A percentile compares a stretch with the other conserved stretches of the same genome.
phyloP scores from a whole-genome alignment of 768 basidiomycete genomes.

The Nidularia pulvinata region DNA sequence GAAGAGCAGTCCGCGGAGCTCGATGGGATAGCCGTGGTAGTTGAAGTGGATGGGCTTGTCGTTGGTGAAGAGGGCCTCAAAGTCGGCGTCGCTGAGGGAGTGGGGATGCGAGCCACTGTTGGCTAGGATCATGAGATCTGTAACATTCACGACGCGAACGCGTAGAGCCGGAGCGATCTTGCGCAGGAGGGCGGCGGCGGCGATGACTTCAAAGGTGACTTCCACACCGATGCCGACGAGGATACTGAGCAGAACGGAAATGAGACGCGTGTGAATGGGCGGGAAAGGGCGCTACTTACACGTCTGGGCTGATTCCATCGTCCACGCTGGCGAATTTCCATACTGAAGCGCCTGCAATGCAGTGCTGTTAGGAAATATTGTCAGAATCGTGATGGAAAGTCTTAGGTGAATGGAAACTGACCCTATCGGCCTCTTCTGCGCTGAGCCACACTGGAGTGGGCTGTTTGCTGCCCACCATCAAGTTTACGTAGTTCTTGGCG shows the following conservation, averaged over 20 bases:
- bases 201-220: slow-evolving; percentile 87
- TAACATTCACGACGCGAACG: slow-evolving; percentile 87
- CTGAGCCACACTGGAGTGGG: slow-evolving; percentile 79
- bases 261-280: neutral
- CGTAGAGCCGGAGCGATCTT: slow-evolving; percentile 70
- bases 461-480: slow-evolving; percentile 90
- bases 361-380: slow-evolving; percentile 50
- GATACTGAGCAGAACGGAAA: slow-evolving; percentile 48
- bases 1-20: slow-evolving; percentile 65
- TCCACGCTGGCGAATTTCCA: slow-evolving; percentile 86
- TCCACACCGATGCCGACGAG: slow-evolving; percentile 89
- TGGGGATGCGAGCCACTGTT: slow-evolving; percentile 76
- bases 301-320: slow-evolving; percentile 69
- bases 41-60: slow-evolving; percentile 76
- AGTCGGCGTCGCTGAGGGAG: slow-evolving; percentile 58
- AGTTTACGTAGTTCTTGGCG: slow-evolving; percentile 84
- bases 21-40: slow-evolving; percentile 82
- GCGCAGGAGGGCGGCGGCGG: slow-evolving; percentile 79
- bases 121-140: slow-evolving; percentile 85
- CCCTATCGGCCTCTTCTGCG: slow-evolving; percentile 66
- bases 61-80: slow-evolving; percentile 69
- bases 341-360: slow-evolving; percentile 83
- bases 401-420: slow-evolving; percentile 30
- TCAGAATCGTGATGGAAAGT: neutral
- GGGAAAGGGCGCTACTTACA: slow-evolving; percentile 34